Percentiles rank a stretch among this genome's conserved stretches.
These are phyloP conservation scores for Populus davidiana DNA, from an alignment of 345 rosid genomes.

Conservation along the genomic window DNA sequence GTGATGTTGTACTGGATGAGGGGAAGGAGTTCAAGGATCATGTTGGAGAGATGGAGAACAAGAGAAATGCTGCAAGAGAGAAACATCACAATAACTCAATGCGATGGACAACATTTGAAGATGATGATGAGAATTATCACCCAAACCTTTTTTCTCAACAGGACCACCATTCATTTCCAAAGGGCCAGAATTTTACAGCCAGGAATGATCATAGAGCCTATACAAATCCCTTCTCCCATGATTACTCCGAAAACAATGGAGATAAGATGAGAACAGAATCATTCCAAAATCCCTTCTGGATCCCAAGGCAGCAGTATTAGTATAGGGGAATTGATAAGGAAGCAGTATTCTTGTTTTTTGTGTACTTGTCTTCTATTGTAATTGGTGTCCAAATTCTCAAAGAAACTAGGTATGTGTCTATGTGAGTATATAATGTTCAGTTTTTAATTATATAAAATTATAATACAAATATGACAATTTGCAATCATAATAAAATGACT, in stretches of 20 bases:
- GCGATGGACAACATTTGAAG: slow-evolving; percentile 57
- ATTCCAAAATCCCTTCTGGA: slow-evolving; percentile 31
- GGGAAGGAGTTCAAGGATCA: slow-evolving; percentile 78
- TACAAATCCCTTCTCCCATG: slow-evolving; percentile 20
- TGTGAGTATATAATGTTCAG: no score
- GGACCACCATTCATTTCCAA: background rate
- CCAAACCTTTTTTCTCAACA: slow-evolving; percentile 49
- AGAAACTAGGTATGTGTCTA: no score
- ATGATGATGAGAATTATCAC: slow-evolving; percentile 51
- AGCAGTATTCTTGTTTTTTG: background rate
- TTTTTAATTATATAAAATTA: no score
- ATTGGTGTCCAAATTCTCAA: no score
- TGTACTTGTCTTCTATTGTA: background rate
- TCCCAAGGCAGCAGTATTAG: slow-evolving; percentile 9
- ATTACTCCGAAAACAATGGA: slow-evolving; percentile 9
- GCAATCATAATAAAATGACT: no score
- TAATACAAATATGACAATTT: no score
- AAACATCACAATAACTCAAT: slow-evolving; percentile 36
- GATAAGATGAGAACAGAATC: slow-evolving; percentile 21
- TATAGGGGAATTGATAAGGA: background rate
- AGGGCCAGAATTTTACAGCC: background rate
- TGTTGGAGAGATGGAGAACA: slow-evolving; percentile 62
- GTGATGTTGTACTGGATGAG: slow-evolving; percentile 64
- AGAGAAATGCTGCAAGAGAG: slow-evolving; percentile 44
- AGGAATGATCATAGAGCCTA: background rate